A percentile compares a stretch with the other conserved stretches of the same genome.
phyloP scores from a whole-genome alignment of 2,329 filamentous ascomycete species.

The Aspergillus sp. region DNA sequence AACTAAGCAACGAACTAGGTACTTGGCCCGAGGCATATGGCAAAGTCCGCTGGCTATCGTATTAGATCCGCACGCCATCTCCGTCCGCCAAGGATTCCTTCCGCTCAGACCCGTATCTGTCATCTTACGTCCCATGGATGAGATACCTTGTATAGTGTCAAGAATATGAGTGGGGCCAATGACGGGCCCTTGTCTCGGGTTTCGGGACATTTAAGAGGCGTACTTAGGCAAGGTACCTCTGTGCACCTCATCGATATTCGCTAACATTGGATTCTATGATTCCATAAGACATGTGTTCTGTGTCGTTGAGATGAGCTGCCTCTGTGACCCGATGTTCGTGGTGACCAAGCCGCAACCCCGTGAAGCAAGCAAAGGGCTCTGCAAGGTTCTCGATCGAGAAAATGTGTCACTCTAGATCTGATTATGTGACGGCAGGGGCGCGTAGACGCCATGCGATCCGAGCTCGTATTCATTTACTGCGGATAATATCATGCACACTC shows the following conservation, averaged over 20 bases:
- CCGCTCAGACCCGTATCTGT: not conserved
- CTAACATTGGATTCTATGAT: too few species aligned
- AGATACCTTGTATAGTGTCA: not conserved
- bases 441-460: not conserved
- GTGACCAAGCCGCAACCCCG: not conserved
- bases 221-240: too few species aligned
- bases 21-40: not conserved
- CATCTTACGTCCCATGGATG: not conserved
- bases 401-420: not conserved
- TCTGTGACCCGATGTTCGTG: not conserved
- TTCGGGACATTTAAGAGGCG: too few species aligned
- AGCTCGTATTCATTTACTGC: not conserved
- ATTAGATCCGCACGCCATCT: not conserved
- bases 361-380: not conserved
- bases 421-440: not conserved
- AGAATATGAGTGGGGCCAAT: not conserved
- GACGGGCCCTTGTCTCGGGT: not conserved
- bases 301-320: not conserved
- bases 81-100: not conserved
- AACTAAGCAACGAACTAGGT: not conserved
- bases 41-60: not conserved
- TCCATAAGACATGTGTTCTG: not conserved
- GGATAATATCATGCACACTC: not conserved
- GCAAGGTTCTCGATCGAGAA: not conserved
- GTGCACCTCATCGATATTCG: too few species aligned